Evolutionary conservation across 108 stramenopile genomes (phyloP).

Genomic region (Skeletonema menzelii): DNA sequence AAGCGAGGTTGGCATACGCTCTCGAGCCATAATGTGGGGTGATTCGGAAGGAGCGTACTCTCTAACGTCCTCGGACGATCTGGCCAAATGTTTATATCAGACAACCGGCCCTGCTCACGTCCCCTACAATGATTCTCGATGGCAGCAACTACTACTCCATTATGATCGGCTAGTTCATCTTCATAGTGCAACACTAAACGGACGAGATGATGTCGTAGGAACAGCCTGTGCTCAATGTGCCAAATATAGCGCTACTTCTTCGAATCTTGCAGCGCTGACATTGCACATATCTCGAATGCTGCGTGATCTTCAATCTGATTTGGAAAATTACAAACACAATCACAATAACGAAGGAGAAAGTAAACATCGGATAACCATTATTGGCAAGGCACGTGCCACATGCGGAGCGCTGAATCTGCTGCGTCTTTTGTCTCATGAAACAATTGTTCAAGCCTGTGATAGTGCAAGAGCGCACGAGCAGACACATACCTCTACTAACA

Average conservation of each 20-base stretch:
- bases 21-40: not conserved
- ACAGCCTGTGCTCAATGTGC: conserved; percentile 58
- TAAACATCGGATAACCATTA: conserved; percentile 60
- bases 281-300: conserved; percentile 75
- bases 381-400: conserved; percentile 77
- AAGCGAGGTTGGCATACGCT: no score
- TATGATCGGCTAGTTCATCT: conserved; percentile 83
- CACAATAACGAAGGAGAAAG: not conserved
- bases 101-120: conserved; percentile 70
- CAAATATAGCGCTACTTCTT: conserved; percentile 54
- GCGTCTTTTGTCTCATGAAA: conserved; percentile 57
- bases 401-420: conserved; percentile 71
- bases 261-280: conserved; percentile 75
- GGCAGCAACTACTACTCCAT: conserved; percentile 72
- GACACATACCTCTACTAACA: conserved; percentile 26
- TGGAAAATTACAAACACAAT: conserved; percentile 1
- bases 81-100: conserved; percentile 54
- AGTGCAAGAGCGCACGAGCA: conserved; percentile 24
- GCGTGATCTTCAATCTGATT: conserved; percentile 46
- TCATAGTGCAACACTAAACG: conserved; percentile 17
- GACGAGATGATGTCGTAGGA: conserved; percentile 30
- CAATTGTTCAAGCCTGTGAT: conserved; percentile 47
- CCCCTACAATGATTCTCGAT: conserved; percentile 71
- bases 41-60: conserved; percentile 35
- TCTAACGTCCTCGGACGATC: conserved; percentile 13